phyloP scores from a whole-genome alignment of 495 filamentous ascomycete species.

The Talaromyces trachyspermus region DNA sequence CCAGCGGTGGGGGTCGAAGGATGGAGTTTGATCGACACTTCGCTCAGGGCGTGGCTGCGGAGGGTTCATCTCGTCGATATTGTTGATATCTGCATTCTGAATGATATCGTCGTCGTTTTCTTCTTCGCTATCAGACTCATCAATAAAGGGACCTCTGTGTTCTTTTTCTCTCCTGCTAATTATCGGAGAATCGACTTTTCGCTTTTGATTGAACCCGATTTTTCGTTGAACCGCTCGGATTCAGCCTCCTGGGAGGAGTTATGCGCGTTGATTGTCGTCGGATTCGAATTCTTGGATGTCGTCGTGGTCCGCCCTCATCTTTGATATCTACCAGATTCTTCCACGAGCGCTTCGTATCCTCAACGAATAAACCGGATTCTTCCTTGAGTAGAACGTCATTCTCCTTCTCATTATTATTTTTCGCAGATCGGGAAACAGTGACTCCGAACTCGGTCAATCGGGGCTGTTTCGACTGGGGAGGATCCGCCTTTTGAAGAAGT shows the following conservation, averaged over 20 bases:
- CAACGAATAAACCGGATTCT: slow-evolving; percentile 32
- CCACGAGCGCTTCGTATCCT: slow-evolving; percentile 26
- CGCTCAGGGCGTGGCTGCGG: no score
- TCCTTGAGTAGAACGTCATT: slow-evolving; percentile 9
- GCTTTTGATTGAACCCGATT: slow-evolving; percentile 27
- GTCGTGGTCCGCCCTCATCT: neutral
- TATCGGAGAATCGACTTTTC: slow-evolving; percentile 23
- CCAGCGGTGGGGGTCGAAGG: slow-evolving; percentile 34
- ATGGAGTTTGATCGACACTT: no score
- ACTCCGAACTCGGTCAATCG: slow-evolving; percentile 37
- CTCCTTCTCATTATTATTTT: slow-evolving; percentile 12
- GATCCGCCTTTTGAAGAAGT: slow-evolving; percentile 73
- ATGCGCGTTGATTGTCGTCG: neutral
- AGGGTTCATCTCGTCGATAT: no score
- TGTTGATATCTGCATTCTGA: no score
- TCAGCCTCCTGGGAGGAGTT: slow-evolving; percentile 12
- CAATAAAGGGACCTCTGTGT: slow-evolving; percentile 50
- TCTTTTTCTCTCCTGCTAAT: slow-evolving; percentile 6
- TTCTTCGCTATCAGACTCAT: slow-evolving; percentile 62
- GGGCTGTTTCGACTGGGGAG: slow-evolving; percentile 26
- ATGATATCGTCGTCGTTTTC: slow-evolving; percentile 13
- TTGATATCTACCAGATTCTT: slow-evolving; percentile 6
- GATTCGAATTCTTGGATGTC: neutral
- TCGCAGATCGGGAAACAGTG: slow-evolving; percentile 10
- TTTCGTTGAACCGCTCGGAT: slow-evolving; percentile 23